These are phyloP conservation scores for Eucalyptus pauciflora DNA, from an alignment of 345 rosid species.

Conservation along the genomic window DNA sequence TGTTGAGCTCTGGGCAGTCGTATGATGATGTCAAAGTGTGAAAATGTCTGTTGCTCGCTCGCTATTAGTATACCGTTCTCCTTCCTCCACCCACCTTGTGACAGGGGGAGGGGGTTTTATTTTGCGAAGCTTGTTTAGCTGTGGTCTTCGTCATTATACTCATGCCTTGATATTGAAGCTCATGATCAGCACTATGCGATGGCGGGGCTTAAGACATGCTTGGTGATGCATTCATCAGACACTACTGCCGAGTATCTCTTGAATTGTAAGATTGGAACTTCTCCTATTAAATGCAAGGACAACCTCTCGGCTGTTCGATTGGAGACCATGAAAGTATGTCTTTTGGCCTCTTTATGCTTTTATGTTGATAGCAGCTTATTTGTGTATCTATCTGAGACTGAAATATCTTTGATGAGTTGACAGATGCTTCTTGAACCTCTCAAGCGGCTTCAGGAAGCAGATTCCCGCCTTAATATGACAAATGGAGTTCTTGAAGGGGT, in stretches of 20 bases:
- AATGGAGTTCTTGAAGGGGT: conserved; percentile 95
- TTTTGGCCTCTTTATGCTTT: not conserved
- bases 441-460: conserved; percentile 62
- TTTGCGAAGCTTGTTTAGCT: not conserved
- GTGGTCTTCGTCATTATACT: not conserved
- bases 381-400: not conserved
- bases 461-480: conserved; percentile 60
- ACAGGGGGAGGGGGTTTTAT: not conserved
- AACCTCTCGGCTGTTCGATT: conserved; percentile 67
- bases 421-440: conserved; percentile 93
- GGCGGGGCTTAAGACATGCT: conserved; percentile 67
- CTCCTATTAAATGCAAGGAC: conserved; percentile 36
- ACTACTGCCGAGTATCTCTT: conserved; percentile 66
- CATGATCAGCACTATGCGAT: conserved; percentile 58
- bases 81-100: not conserved
- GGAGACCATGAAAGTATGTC: conserved; percentile 65
- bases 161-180: not conserved
- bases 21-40: not conserved
- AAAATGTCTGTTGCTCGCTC: not conserved
- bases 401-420: conserved; percentile 1
- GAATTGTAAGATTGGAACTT: conserved; percentile 59
- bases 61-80: not conserved
- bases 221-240: conserved; percentile 76
- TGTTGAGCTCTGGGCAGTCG: not conserved
- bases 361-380: not conserved